Conservation (phyloP, 306 rosid genomes). For the Betula pendula region DNA sequence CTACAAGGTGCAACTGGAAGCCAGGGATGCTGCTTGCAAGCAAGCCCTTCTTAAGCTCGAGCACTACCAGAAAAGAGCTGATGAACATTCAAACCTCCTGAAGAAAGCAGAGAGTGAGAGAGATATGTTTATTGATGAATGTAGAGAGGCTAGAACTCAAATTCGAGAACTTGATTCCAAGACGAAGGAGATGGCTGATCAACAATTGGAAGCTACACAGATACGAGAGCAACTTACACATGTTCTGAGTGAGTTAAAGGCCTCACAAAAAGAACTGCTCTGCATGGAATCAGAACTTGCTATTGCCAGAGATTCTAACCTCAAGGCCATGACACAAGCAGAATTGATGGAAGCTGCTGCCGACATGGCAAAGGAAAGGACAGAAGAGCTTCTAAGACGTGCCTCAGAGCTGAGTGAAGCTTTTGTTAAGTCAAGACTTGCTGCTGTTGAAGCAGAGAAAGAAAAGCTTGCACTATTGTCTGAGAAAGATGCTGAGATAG, state of each 20-base stretch:
- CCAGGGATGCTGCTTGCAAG: conserved; percentile 61
- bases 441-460: conserved; percentile 41
- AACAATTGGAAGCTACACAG: conserved; percentile 32
- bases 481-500: conserved; percentile 50
- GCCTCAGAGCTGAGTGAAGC: conserved; percentile 54
- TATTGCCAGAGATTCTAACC: conserved; percentile 51
- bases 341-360: conserved; percentile 42
- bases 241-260: conserved; percentile 48
- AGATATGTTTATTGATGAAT: conserved; percentile 41
- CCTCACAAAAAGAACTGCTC: conserved; percentile 50
- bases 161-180: conserved; percentile 44
- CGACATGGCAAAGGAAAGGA: conserved; percentile 43
- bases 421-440: conserved; percentile 36
- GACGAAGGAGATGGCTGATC: conserved; percentile 48
- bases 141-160: conserved; percentile 30
- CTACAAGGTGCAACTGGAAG: conserved; percentile 75
- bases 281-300: conserved; percentile 55
- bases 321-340: conserved; percentile 32
- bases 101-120: conserved; percentile 56
- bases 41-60: conserved; percentile 67
- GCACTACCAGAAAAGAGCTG: conserved; percentile 47
- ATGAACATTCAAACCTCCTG: conserved; percentile 53
- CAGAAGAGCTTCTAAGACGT: conserved; percentile 40
- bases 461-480: conserved; percentile 41
- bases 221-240: conserved; percentile 44